Evolutionary conservation across 768 basidiomycete species (phyloP).

Genomic region (Boletus rex-veris): DNA sequence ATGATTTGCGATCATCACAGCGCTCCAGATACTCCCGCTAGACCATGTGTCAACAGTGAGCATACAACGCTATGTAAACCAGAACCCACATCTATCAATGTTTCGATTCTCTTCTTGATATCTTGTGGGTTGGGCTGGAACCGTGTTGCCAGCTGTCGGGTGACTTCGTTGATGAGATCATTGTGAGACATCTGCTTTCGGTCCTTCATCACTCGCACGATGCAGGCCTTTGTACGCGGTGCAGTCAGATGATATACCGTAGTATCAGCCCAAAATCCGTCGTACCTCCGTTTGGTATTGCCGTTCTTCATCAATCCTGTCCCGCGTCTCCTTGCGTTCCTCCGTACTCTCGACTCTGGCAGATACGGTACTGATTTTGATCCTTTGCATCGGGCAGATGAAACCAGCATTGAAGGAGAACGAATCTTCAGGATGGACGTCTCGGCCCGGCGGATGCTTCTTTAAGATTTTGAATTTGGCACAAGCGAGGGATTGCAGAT

Average conservation of each 20-base stretch:
- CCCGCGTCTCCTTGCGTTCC: conserved; percentile 87
- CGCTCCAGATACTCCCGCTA: conserved; percentile 95
- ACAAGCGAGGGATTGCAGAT: conserved; percentile 93
- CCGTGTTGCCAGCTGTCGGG: conserved; percentile 75
- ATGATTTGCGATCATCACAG: conserved; percentile 82
- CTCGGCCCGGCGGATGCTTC: conserved; percentile 86
- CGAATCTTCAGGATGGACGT: conserved; percentile 68
- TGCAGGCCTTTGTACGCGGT: conserved; percentile 71
- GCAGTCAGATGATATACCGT: neutral
- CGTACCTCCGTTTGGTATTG: conserved; percentile 85
- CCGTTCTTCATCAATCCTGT: conserved; percentile 89
- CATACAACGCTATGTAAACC: neutral
- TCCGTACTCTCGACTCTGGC: conserved; percentile 82
- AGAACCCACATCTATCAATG: conserved; percentile 78
- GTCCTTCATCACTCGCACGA: conserved; percentile 97
- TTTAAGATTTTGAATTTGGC: conserved; percentile 90
- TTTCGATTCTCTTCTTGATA: conserved; percentile 94
- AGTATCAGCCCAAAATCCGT: neutral
- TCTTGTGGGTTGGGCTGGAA: conserved; percentile 83
- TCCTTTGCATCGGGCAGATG: conserved; percentile 74
- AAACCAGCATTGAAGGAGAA: conserved; percentile 91
- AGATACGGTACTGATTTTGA: conserved; percentile 90
- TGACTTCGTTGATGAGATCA: conserved; percentile 88
- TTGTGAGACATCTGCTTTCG: conserved; percentile 85
- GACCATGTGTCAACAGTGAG: neutral